Base-by-base conservation (phyloP, 2,329 filamentous ascomycete genomes). In the Aspergillus brunneoviolaceus region DNA sequence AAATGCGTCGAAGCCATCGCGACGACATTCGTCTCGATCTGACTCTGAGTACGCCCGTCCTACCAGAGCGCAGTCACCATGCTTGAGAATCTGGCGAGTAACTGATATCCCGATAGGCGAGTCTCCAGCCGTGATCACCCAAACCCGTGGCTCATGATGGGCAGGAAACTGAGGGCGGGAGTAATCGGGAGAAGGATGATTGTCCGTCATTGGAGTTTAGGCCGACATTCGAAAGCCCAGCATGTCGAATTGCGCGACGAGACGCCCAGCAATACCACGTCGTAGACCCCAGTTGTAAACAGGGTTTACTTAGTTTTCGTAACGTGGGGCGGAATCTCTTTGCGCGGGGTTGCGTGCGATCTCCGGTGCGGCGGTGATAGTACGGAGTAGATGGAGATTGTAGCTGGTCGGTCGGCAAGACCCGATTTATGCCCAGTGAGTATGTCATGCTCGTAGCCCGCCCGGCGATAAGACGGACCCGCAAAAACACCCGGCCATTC, bases 1-100 rank as follows among this genome's bases (percentile, higher is more conserved):
- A 64, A 96, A 89, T 63, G 87, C 86, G 59, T 90, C 87, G 75
- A 96, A 96, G 74, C 93, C 91, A 68, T 87, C 83, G 73, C 88
- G 90, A 65, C 91, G 87, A 51, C 85, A 84, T 45, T 89, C 88
- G 74, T 93, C 85, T 69, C 80, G 80, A 65, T 93, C 90, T 64
- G 93, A 88, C 76, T 95, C 91, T 54, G 84, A 80, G 3, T 91
- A 89, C 51, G 90, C 87, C 35, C 97, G 83, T 57, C 93, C 95
- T 5, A 92, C 90, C 51, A 94, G 89, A 51, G 96, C 89, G 73
- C 89, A 93, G 76, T 98, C 95, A 52, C 95, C 94, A 76, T 97
- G 92, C n/a, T 87, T 86, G 51, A 98, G 87, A 49, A 96, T 83
- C 68, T 91, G 86, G 57, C 89, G 87, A 57, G 92, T 90, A 60